Base-by-base conservation (phyloP, 306 rosid genomes). In the Lotus japonicus region DNA sequence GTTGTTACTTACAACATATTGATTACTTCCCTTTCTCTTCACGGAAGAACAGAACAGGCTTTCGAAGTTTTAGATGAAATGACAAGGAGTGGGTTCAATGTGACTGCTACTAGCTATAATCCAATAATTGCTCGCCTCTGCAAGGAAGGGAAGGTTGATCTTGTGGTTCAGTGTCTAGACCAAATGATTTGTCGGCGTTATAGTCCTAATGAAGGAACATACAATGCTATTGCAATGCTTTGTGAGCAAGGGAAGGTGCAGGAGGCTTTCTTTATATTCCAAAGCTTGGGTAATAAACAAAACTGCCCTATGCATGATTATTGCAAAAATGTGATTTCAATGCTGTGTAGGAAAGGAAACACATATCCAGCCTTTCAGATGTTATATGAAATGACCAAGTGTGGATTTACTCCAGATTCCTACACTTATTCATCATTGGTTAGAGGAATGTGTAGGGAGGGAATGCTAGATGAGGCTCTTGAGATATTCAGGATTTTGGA, bases 371-470 rank as follows among this genome's bases (percentile, higher is more conserved):
- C 99, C 8, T 88, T 94, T 81, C 90, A 90, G 68, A 46, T 94
- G 46, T 81, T 94, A 74, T 85, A 88, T 56, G 97, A 94, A 82
- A 90, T 90, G 89, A 81, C 88, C 12, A 80, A 81, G 77, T 69
- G 63, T n/a, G 96, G 96, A 46, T 94, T 90, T 48, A 83, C 78
- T 1, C 97, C 99, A 0, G 96, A 90, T 57, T 86, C 96, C 28
- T 82, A 76, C 64, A 88, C 97, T 5, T 85, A 94, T 55, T 90
- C 97, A 11, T 85, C 96, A 58, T 74, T 94, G 89, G 81, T 94
- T 64, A 81, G 90, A 83, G 98, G 98, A 45, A 57, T 94, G 86
- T 94, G 97, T 76, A 21, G 65, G 75, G 98, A 94, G 78, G 96
- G 92, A 57, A 90, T 90, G 98, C 70, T 90, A n/a, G 71, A 86